Percentiles rank a stretch among this genome's conserved stretches.
These are phyloP conservation scores for Astragalus glycyphyllos DNA, from an alignment of 306 rosid genomes.

Conservation along the genomic window DNA sequence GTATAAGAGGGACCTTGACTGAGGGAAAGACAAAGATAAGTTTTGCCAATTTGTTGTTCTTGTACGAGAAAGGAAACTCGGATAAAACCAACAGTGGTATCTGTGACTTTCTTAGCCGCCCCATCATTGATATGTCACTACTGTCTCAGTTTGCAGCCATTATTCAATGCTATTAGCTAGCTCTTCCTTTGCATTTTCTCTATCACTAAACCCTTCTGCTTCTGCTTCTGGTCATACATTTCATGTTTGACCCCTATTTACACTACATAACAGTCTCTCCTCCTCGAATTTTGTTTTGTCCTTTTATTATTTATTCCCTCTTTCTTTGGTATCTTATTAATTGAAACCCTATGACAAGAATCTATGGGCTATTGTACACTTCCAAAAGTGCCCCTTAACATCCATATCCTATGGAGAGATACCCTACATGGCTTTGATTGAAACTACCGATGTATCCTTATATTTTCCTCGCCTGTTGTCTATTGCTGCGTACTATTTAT, in stretches of 20 bases:
- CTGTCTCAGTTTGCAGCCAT: not conserved
- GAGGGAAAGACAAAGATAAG: constrained; percentile 41
- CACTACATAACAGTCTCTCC: not conserved
- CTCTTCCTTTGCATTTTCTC: not conserved
- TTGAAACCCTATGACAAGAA: not conserved
- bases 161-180: not conserved
- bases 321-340: not conserved
- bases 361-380: not conserved
- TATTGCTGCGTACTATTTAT: too few relatives aligned
- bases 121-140: constrained; percentile 51
- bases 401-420: too few relatives aligned
- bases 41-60: constrained; percentile 35
- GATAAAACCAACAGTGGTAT: constrained; percentile 41
- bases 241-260: constrained; percentile 35
- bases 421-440: too few relatives aligned
- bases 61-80: constrained; percentile 50
- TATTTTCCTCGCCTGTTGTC: too few relatives aligned
- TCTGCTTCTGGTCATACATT: constrained; percentile 34
- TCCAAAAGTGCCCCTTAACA: not conserved
- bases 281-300: constrained; percentile 17
- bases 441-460: too few relatives aligned
- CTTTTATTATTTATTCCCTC: not conserved
- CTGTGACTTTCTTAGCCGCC: constrained; percentile 41
- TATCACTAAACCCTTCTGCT: not conserved
- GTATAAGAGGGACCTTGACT: constrained; percentile 36